These are phyloP conservation scores for Nematodospora anomalae DNA, from an alignment of 1,139 yeast species.

Conservation along the genomic window DNA sequence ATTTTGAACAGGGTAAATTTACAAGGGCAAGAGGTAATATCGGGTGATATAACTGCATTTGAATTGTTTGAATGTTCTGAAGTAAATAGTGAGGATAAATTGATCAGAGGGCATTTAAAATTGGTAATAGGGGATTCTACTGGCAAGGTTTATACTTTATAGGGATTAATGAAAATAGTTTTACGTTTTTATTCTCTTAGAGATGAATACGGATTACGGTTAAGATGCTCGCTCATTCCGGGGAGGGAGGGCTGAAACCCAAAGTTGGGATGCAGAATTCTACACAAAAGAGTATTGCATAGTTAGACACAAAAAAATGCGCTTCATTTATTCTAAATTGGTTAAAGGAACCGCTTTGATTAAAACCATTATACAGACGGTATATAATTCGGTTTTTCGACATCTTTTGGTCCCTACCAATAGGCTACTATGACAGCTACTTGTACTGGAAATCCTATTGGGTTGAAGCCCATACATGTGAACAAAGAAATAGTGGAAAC, in stretches of 20 bases:
- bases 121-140: conserved; percentile 39
- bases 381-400: too few species aligned
- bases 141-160: conserved; percentile 36
- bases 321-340: too few species aligned
- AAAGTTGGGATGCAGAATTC: too few species aligned
- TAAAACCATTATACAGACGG: too few species aligned
- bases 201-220: background rate
- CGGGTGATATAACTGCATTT: conserved; percentile 26
- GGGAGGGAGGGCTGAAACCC: too few species aligned
- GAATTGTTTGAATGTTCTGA: conserved; percentile 33
- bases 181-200: conserved; percentile 1
- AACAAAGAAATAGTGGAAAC: conserved; percentile 6
- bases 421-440: conserved; percentile 2
- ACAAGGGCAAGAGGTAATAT: conserved; percentile 10
- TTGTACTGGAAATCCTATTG: conserved; percentile 1
- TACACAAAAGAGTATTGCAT: too few species aligned
- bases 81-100: conserved; percentile 36
- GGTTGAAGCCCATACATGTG: background rate
- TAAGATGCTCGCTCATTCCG: too few species aligned
- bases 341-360: too few species aligned
- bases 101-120: conserved; percentile 33
- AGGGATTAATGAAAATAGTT: conserved; percentile 2
- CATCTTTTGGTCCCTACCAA: background rate
- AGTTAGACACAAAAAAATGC: too few species aligned
- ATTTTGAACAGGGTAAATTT: conserved; percentile 21